A percentile compares a stretch with the other conserved stretches of the same genome.
Evolutionary conservation across 2,329 filamentous ascomycete species (phyloP).

Genomic region (Bimuria novae-zelandiae): DNA sequence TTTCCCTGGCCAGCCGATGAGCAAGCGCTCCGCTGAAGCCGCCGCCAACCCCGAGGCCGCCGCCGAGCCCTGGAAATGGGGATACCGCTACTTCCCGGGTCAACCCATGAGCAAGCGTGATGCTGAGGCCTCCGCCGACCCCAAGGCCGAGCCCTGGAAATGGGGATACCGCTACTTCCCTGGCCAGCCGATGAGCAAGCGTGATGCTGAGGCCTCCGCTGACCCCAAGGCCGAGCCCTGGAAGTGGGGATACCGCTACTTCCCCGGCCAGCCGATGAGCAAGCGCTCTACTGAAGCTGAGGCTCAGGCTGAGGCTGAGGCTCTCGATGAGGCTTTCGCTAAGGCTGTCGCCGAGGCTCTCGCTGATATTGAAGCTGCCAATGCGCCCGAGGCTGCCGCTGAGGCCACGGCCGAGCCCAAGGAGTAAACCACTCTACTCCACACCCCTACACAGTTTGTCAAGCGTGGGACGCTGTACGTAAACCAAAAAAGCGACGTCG

Average conservation of each 20-base stretch:
- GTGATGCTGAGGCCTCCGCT: background rate
- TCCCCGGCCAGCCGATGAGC: background rate
- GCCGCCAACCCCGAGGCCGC: background rate
- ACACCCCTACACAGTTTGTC: no score
- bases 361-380: no score
- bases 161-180: background rate
- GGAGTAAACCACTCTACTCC: no score
- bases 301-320: background rate
- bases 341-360: background rate
- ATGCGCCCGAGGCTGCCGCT: no score
- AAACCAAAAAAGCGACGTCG: background rate
- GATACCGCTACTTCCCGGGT: background rate
- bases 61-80: background rate
- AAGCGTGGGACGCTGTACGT: background rate
- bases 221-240: background rate
- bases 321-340: background rate
- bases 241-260: background rate
- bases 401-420: no score
- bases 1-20: background rate
- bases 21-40: background rate
- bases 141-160: background rate
- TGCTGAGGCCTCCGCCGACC: background rate
- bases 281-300: background rate
- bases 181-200: background rate
- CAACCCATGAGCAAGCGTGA: background rate